Percentiles rank a stretch among this genome's conserved stretches.
phyloP scores from a whole-genome alignment of 352 stramenopile species.

The Phytophthora hibernalis region DNA sequence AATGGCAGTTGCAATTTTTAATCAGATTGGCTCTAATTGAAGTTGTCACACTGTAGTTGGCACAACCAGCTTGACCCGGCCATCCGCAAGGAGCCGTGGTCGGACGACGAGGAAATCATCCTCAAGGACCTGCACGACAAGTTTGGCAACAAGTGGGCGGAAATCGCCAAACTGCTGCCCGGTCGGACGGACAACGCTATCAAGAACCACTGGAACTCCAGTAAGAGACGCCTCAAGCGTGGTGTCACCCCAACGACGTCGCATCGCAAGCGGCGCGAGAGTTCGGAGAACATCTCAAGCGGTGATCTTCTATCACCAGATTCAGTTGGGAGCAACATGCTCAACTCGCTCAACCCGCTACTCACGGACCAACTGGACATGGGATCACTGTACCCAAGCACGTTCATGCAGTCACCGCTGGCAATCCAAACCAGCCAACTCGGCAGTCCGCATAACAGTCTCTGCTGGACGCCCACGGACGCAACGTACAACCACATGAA shows the following conservation, averaged over 20 bases:
- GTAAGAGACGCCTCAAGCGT: constrained; percentile 77
- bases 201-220: constrained; percentile 95
- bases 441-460: constrained; percentile 19
- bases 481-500: constrained; percentile 31
- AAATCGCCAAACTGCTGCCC: constrained; percentile 90
- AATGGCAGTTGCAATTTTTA: not conserved
- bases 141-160: constrained; percentile 91
- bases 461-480: constrained; percentile 47
- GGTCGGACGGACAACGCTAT: constrained; percentile 92
- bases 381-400: constrained; percentile 23
- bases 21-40: constrained; percentile 8
- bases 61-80: constrained; percentile 95
- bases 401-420: constrained; percentile 39
- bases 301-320: constrained; percentile 12
- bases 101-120: constrained; percentile 85
- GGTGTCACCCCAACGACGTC: constrained; percentile 27
- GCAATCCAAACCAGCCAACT: constrained; percentile 33
- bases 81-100: constrained; percentile 95
- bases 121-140: constrained; percentile 78
- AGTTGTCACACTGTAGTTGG: constrained; percentile 65
- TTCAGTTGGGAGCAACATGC: constrained; percentile 4
- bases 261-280: constrained; percentile 33
- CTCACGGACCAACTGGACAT: constrained; percentile 36
- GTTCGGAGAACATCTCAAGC: constrained; percentile 1
- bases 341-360: constrained; percentile 25